These are phyloP conservation scores for Exophiala spinifera DNA, from an alignment of 2,329 filamentous ascomycete genomes.

Conservation along the genomic window DNA sequence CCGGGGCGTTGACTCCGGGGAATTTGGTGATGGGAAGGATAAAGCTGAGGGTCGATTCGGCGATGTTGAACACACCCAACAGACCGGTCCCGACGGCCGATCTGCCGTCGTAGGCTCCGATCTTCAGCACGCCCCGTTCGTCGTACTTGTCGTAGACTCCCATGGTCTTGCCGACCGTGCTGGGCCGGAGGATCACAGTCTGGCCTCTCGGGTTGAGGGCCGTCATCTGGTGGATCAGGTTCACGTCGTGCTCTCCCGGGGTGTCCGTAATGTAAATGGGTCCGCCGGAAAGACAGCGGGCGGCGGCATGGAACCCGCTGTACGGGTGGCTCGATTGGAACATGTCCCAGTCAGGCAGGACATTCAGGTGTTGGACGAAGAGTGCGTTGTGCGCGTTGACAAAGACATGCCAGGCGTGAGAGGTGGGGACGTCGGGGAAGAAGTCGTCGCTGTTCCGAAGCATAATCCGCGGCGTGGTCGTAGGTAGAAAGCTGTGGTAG, in stretches of 20 bases:
- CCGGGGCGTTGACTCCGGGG: constrained; percentile 51
- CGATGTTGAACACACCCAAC: constrained; percentile 81
- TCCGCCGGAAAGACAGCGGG: constrained; percentile 82
- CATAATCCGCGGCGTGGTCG: constrained; percentile 63
- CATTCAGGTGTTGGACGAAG: constrained; percentile 78
- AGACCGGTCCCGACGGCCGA: constrained; percentile 69
- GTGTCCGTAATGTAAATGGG: constrained; percentile 93
- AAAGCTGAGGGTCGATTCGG: constrained; percentile 60
- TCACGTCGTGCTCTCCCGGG: constrained; percentile 74
- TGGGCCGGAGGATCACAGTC: constrained; percentile 78
- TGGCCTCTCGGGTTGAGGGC: constrained; percentile 67
- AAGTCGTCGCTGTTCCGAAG: constrained; percentile 87
- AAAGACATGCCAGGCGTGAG: constrained; percentile 94
- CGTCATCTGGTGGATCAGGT: constrained; percentile 76
- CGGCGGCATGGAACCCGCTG: constrained; percentile 82
- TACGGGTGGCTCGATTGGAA: constrained; percentile 68
- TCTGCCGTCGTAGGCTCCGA: constrained; percentile 73
- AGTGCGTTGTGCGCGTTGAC: constrained; percentile 87
- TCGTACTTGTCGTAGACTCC: constrained; percentile 74
- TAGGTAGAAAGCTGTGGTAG: constrained; percentile 77
- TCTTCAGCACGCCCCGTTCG: constrained; percentile 68
- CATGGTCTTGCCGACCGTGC: constrained; percentile 67
- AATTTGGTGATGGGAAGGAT: constrained; percentile 70
- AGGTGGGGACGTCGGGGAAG: constrained; percentile 75
- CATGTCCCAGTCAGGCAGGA: constrained; percentile 81